Evolutionary conservation across 1,284 basidiomycete genomes (phyloP), one percentile per base, ranked within the genome.

Genomic region (Exobasidium rhododendri): DNA sequence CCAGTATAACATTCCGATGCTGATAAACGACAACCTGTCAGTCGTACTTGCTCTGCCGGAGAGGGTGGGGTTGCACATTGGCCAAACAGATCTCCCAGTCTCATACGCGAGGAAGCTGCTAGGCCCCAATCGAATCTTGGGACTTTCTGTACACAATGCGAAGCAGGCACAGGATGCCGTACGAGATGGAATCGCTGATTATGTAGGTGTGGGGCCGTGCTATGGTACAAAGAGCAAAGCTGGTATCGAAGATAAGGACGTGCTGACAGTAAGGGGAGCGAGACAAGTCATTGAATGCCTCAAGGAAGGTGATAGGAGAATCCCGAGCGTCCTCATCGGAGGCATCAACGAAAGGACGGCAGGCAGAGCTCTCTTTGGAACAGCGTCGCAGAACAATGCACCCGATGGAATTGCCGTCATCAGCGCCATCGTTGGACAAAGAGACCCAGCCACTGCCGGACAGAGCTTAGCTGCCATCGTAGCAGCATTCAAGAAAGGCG

Each of bases 51-150:
- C 67, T 4, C 69, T 79, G 0, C 70, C 76, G 55, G 79, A 79
- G 7, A 88, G 88, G 1, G 86, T 87, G 54, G 93, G 91, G 4
- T 86, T 97, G 10, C 94, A 97, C 75, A 83, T 97, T 55, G 94
- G 94, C 2, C 94, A 97, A 81, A 86, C 86, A 0, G 94, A 97
- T 78, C 90, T 94, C 84, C 87, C 90, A 1, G 83, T 91, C 1
- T 68, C 82, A 1, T 75, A 87, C 29, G 92, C 90, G 0, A 86
- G 77, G 14, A 31, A 59, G 11, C 60, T 73, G 24, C 83, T 97
- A 0, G 91, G 91, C 0, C 75, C 83, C 0, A 85, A 85, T 20
- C 83, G 88, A 0, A 84, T 96, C 66, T 86, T 97, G 46, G 94
- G 94, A 1, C 84, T 93, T 17, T 90, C 89, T 20, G 90, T 90